phyloP scores from a whole-genome alignment of 441 rosid species.

The Flueggea neowawraea region DNA sequence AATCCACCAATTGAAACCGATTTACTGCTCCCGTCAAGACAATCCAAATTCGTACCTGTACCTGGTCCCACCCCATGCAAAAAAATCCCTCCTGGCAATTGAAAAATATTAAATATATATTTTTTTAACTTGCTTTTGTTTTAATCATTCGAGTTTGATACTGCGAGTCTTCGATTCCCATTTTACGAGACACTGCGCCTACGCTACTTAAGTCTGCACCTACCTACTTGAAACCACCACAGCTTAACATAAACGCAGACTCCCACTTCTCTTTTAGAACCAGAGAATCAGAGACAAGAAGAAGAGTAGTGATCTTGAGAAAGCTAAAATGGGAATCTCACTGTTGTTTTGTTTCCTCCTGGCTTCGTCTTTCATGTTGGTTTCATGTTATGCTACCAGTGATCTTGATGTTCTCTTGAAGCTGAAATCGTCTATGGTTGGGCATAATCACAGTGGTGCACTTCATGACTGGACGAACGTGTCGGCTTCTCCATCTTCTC shows the following conservation, averaged over 20 bases:
- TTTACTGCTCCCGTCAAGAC: constrained; percentile 9
- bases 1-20: neutral
- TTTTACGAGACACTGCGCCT: constrained; percentile 14
- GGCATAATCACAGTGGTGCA: constrained; percentile 35
- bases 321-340: too few species aligned
- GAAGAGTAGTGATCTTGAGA: too few species aligned
- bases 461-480: constrained; percentile 56
- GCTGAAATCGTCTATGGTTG: constrained; percentile 51
- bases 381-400: constrained; percentile 26
- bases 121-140: constrained; percentile 9
- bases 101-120: too few species aligned
- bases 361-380: constrained; percentile 11
- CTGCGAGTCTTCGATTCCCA: constrained; percentile 32
- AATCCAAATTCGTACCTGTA: neutral
- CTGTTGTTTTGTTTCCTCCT: constrained; percentile 18
- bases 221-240: too few species aligned
- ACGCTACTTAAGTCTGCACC: constrained; percentile 14
- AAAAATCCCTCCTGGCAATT: neutral
- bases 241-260: neutral
- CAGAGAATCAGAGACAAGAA: too few species aligned
- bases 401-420: constrained; percentile 60
- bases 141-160: constrained; percentile 22
- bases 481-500: constrained; percentile 42
- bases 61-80: too few species aligned
- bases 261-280: neutral